Evolutionary conservation across 2,329 filamentous ascomycete species (phyloP), one percentile per base, ranked within the genome.

Genomic region (Cyphellophora europaea): DNA sequence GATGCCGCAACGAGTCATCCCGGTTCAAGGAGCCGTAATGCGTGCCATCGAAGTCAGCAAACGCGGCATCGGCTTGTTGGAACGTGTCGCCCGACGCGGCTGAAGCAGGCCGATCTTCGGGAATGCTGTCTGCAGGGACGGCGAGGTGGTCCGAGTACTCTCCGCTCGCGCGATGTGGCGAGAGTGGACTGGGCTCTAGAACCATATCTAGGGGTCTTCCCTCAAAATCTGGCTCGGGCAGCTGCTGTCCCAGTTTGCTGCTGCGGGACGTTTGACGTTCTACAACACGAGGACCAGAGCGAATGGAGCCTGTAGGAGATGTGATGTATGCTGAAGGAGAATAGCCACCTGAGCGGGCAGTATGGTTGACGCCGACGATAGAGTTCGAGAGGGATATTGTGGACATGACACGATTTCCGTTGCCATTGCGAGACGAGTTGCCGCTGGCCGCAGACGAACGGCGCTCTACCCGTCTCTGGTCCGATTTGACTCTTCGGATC

Each of bases 31-130:
- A 30, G 31, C 54, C 49, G 38, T 57, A 66, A 48, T 69, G 65
- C 5, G 68, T 66, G 27, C 66, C 66, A 49, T 69, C 66, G 35
- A 69, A 69, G 43, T 69, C 65, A 5, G 52, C 57, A 47, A 69
- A 69, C 11, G 66, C 39, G 5, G 40, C 38, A 27, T 45, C 34
- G n/a, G 39, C 44, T 35, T 68, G 64, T 29, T 58, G 62, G 39
- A 60, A 63, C 17, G 65, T 67, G 45, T 67, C 65, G 15, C 49
- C 55, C 5, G 65, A 68, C 4, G 56, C 61, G 17, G 61, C 56
- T 11, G 59, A 58, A 2, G 49, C 38, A 11, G 61, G 59, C 11
- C 62, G 52, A 10, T 48, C 44, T n/a, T 42, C 36, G 27, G 12
- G 17, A 19, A 33, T 28, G 36, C 33, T 35, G 40, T 40, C 16